A percentile compares a stretch with the other conserved stretches of the same genome.
Conservation (phyloP, 1,284 basidiomycete species). For the Neolentinus lepideus region DNA sequence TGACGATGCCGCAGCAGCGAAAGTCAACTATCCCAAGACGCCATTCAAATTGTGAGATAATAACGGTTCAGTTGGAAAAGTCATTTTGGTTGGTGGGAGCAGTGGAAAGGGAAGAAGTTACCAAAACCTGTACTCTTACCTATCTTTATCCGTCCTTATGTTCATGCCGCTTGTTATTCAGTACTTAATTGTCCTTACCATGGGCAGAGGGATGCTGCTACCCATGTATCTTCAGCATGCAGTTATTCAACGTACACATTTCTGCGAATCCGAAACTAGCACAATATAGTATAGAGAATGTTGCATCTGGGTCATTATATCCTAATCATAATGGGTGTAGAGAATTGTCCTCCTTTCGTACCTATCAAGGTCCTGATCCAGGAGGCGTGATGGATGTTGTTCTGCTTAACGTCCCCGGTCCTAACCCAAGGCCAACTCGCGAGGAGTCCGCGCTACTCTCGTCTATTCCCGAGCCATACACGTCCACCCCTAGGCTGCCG, state of each 20-base stretch:
- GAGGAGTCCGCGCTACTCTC: background rate
- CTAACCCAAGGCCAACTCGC: background rate
- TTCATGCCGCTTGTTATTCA: background rate
- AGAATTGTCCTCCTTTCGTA: background rate
- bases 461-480: background rate
- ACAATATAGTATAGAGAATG: background rate
- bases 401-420: background rate
- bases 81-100: background rate
- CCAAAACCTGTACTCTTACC: background rate
- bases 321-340: background rate
- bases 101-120: background rate
- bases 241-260: background rate
- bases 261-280: background rate
- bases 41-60: slow-evolving; percentile 42
- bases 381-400: background rate
- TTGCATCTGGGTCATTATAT: background rate
- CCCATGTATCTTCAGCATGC: background rate
- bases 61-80: background rate
- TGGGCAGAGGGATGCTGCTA: background rate
- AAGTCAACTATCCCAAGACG: slow-evolving; percentile 51
- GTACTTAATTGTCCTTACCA: background rate
- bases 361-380: background rate
- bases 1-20: slow-evolving; percentile 71
- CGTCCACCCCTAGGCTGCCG: background rate
- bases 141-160: slow-evolving; percentile 1